Evolutionary conservation across 73 alveolate genomes (phyloP).

Genomic region (Paramecium bursaria): DNA sequence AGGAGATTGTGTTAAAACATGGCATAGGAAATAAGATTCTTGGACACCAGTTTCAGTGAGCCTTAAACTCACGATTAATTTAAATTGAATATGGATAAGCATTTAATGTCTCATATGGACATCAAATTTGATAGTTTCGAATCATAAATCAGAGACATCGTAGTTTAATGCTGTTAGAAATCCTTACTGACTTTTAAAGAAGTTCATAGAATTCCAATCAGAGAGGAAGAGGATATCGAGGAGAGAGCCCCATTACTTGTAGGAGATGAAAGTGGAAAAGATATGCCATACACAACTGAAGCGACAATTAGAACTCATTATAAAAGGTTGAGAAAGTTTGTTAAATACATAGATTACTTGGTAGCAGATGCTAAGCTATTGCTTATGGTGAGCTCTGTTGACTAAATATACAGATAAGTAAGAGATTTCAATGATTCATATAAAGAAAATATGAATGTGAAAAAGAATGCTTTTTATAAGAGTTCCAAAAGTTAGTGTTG

Average conservation of each 20-base stretch:
- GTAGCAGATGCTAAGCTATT: constrained; percentile 90
- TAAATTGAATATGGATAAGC: constrained; percentile 71
- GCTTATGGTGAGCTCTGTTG: constrained; percentile 59
- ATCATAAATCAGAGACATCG: constrained; percentile 73
- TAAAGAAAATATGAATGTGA: not conserved
- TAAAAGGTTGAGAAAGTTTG: constrained; percentile 91
- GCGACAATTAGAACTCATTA: constrained; percentile 97
- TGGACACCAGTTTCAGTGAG: constrained; percentile 73
- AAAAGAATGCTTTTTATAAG: constrained; percentile 73
- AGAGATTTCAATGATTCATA: not conserved
- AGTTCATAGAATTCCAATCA: constrained; percentile 81
- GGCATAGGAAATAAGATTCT: constrained; percentile 76
- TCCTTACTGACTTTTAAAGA: constrained; percentile 84
- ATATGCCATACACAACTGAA: constrained; percentile 96
- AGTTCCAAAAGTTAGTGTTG: constrained; percentile 71
- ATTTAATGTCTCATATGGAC: constrained; percentile 70
- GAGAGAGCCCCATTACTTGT: constrained; percentile 85
- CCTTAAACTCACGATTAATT: constrained; percentile 79
- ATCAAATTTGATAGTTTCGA: constrained; percentile 75
- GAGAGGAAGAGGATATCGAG: constrained; percentile 78
- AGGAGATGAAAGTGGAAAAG: constrained; percentile 90
- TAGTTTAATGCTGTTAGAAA: constrained; percentile 78
- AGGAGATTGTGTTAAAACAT: constrained; percentile 75
- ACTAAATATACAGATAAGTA: constrained; percentile 37
- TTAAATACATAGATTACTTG: constrained; percentile 91